These are phyloP conservation scores for Diplodia mutila DNA, from an alignment of 2,329 filamentous ascomycete species.

Conservation along the genomic window DNA sequence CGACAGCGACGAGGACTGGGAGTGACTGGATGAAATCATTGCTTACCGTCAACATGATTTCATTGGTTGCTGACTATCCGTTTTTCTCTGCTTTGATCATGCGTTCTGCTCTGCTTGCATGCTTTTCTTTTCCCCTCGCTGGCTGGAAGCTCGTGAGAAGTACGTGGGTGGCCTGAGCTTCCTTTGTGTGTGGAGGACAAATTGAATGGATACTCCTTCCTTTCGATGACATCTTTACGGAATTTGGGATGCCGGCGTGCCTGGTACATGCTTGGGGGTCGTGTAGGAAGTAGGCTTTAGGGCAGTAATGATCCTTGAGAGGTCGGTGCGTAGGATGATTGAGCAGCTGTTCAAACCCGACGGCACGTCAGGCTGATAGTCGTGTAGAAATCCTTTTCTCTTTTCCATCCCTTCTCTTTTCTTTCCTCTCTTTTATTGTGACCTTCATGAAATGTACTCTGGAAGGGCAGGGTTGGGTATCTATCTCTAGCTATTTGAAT, in stretches of 20 bases:
- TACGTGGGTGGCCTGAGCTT: neutral
- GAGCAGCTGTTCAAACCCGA: neutral
- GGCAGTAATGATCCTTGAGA: neutral
- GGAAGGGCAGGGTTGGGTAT: neutral
- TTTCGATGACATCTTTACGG: neutral
- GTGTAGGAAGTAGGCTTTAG: neutral
- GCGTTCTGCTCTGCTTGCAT: neutral
- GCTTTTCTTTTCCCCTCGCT: neutral
- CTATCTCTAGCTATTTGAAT: neutral
- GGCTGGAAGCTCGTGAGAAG: neutral
- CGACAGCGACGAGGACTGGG: conserved; percentile 77
- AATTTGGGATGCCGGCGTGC: neutral
- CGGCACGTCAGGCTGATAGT: neutral
- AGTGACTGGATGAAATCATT: conserved; percentile 51
- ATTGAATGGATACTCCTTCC: neutral
- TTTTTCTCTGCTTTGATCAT: neutral
- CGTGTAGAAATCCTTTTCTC: neutral
- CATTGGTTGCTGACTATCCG: conserved; percentile 18
- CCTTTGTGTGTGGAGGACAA: neutral
- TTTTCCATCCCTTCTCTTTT: neutral
- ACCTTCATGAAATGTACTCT: neutral
- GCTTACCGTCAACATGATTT: neutral
- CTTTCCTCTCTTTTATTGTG: neutral
- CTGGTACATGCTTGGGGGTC: neutral
- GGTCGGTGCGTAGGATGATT: neutral